Conservation (phyloP, 176 grass and related monocot genomes). For the bread wheat (Triticum aestivum) region DNA sequence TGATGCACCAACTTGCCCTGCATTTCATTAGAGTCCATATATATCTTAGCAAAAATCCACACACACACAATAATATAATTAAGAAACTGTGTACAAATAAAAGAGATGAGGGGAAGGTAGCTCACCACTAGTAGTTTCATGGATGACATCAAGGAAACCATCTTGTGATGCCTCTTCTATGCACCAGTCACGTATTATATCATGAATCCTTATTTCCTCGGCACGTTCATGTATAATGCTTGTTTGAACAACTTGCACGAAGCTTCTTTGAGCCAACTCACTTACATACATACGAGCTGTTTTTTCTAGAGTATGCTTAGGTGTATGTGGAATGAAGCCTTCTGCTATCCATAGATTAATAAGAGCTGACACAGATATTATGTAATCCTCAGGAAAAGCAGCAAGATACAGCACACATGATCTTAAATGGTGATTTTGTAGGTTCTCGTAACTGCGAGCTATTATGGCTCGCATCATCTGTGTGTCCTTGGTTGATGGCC, state of each 20-base stretch:
- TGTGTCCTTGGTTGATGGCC: neutral
- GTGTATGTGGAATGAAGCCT: neutral
- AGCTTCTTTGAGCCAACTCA: neutral
- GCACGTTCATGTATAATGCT: neutral
- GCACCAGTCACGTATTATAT: neutral
- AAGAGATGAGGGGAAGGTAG: neutral
- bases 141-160: slow-evolving; percentile 2
- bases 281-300: neutral
- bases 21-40: neutral
- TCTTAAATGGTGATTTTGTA: neutral
- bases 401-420: neutral
- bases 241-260: neutral
- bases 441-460: neutral
- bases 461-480: neutral
- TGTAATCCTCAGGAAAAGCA: neutral
- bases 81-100: neutral
- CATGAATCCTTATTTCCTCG: neutral
- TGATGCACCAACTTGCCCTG: neutral
- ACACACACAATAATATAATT: no score
- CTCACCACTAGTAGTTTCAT: neutral
- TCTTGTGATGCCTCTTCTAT: neutral
- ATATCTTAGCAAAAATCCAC: neutral
- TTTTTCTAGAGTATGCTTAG: neutral
- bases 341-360: neutral
- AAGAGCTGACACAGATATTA: neutral